A percentile compares a stretch with the other conserved stretches of the same genome.
These are phyloP conservation scores for Polymyxa betae DNA, from an alignment of 208 protist genomes.

Conservation along the genomic window DNA sequence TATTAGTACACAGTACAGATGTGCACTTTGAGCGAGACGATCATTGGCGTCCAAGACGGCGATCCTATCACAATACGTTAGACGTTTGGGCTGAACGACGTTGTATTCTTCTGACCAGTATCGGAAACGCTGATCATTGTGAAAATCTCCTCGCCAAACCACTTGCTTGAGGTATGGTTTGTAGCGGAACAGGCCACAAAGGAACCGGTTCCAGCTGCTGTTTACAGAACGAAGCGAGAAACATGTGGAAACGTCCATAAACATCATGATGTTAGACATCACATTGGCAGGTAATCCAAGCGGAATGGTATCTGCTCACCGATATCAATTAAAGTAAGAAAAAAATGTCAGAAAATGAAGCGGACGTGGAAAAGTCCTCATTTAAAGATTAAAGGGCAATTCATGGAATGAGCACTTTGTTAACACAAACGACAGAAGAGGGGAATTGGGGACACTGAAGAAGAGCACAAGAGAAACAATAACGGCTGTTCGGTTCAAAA, in stretches of 20 bases:
- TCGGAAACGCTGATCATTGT: not conserved
- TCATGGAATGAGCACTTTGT: too few relatives aligned
- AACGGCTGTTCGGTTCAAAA: too few relatives aligned
- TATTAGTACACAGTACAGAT: conserved; percentile 31
- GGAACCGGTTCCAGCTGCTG: not conserved
- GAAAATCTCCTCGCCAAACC: not conserved
- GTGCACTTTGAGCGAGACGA: not conserved
- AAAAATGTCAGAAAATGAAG: not conserved
- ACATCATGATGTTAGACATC: not conserved
- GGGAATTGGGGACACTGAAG: too few relatives aligned
- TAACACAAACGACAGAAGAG: too few relatives aligned
- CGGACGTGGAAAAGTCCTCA: not conserved
- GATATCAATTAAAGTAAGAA: not conserved
- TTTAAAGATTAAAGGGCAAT: too few relatives aligned
- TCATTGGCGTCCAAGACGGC: not conserved
- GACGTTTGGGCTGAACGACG: not conserved
- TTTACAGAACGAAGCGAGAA: not conserved
- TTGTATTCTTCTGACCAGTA: not conserved
- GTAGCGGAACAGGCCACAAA: not conserved
- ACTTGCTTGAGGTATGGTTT: not conserved
- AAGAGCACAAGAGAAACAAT: too few relatives aligned
- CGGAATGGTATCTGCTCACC: not conserved
- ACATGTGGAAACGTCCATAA: not conserved
- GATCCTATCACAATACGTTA: not conserved
- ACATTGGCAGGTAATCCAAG: not conserved